Evolutionary conservation across 495 filamentous ascomycete genomes (phyloP).

Genomic region (Neurospora sp.): DNA sequence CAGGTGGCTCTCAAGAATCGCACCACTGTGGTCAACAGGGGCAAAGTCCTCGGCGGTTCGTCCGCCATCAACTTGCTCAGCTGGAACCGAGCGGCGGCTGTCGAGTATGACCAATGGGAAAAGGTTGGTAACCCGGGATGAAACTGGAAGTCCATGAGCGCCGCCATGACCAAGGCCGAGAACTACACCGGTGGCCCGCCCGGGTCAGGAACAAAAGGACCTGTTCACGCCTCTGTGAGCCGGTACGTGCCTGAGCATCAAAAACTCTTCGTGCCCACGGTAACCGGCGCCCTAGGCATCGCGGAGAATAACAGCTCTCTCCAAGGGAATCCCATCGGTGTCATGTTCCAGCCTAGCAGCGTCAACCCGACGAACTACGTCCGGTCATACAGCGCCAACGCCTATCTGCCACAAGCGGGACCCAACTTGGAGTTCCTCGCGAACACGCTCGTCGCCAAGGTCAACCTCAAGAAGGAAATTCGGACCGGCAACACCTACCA

Average conservation of each 20-base stretch:
- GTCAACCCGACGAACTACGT: no score
- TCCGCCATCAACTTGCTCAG: constrained; percentile 34
- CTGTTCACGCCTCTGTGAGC: constrained; percentile 25
- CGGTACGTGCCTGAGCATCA: constrained; percentile 14
- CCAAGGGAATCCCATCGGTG: constrained; percentile 26
- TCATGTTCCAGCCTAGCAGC: constrained; percentile 21
- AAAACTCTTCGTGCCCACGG: no score
- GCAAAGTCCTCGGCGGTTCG: constrained; percentile 41
- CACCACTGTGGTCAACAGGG: constrained; percentile 27
- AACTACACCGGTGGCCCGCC: constrained; percentile 17
- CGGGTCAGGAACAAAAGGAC: constrained; percentile 12
- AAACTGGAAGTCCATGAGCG: constrained; percentile 39
- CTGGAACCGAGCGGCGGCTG: constrained; percentile 41
- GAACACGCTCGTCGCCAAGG: no score
- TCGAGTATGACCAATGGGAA: constrained; percentile 51
- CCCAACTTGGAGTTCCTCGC: no score
- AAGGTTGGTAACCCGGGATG: constrained; percentile 42
- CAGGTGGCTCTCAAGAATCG: constrained; percentile 29
- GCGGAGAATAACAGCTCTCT: constrained; percentile 23
- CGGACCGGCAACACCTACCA: constrained; percentile 10
- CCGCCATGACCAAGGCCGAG: constrained; percentile 27
- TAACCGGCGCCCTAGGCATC: constrained; percentile 19
- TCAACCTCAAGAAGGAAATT: no score
- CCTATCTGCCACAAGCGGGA: no score
- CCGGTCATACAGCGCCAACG: no score